These are phyloP conservation scores for Suillus plorans DNA, from an alignment of 768 basidiomycete genomes.

Conservation along the genomic window DNA sequence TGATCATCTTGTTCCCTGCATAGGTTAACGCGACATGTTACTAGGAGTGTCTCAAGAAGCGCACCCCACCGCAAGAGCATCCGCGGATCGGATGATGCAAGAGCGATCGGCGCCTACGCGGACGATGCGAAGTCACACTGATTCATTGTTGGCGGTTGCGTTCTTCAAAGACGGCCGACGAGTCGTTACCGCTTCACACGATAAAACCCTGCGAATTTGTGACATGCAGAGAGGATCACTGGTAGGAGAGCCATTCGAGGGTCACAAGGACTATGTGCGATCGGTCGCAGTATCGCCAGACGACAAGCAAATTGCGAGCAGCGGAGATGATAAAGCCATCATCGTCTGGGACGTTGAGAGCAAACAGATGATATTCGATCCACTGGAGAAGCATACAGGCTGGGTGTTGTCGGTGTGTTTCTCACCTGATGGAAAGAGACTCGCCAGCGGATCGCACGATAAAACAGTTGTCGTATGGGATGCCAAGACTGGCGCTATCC, in stretches of 20 bases:
- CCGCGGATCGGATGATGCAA: not conserved
- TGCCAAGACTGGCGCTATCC: conserved; percentile 1
- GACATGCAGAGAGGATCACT: conserved; percentile 19
- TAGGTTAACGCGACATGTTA: not conserved
- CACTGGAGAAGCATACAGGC: conserved; percentile 15
- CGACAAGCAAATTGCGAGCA: conserved; percentile 31
- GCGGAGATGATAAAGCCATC: conserved; percentile 30
- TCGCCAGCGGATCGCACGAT: conserved; percentile 11
- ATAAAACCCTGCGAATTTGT: conserved; percentile 30
- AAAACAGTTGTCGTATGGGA: conserved; percentile 6
- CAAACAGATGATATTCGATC: conserved; percentile 24
- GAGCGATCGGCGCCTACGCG: not conserved
- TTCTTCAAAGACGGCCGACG: conserved; percentile 28
- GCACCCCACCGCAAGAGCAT: not conserved
- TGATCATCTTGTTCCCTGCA: not conserved
- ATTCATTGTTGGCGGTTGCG: conserved; percentile 28
- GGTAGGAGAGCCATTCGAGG: conserved; percentile 27
- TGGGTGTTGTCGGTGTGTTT: conserved; percentile 6
- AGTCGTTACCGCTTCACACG: conserved; percentile 29
- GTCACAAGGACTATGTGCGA: conserved; percentile 29
- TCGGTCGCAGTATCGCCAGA: conserved; percentile 33
- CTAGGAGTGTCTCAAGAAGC: not conserved
- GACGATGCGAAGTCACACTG: conserved; percentile 21
- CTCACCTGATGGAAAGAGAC: conserved; percentile 8
- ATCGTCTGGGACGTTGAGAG: conserved; percentile 32